These are phyloP conservation scores for Panellus pusillus DNA, from an alignment of 768 basidiomycete genomes.

Conservation along the genomic window DNA sequence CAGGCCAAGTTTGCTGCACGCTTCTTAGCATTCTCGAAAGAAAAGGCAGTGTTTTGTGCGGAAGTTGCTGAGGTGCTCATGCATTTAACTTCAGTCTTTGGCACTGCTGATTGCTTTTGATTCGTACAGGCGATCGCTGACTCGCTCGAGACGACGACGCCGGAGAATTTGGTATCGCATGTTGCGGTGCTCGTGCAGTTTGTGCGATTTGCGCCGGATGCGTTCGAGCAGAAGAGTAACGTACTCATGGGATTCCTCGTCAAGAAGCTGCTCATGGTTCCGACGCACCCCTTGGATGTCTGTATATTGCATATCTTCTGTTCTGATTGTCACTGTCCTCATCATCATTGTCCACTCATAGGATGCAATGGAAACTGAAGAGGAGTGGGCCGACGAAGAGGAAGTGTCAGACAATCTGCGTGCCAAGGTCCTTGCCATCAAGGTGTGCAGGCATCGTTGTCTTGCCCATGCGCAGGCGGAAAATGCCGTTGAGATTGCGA, in stretches of 20 bases:
- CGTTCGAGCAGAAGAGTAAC: slow-evolving; percentile 80
- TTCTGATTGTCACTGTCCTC: not conserved
- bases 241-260: slow-evolving; percentile 70
- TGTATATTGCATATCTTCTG: slow-evolving; percentile 23
- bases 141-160: slow-evolving; percentile 44
- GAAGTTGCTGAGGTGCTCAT: slow-evolving; percentile 64
- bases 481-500: slow-evolving; percentile 63
- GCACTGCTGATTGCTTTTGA: not conserved
- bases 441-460: slow-evolving; percentile 80
- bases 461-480: slow-evolving; percentile 63
- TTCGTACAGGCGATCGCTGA: slow-evolving; percentile 56
- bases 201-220: slow-evolving; percentile 62
- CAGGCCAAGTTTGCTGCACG: slow-evolving; percentile 88
- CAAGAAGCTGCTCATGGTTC: slow-evolving; percentile 67
- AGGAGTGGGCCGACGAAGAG: slow-evolving; percentile 78
- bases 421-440: slow-evolving; percentile 75
- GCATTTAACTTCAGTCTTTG: not conserved
- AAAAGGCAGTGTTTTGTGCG: slow-evolving; percentile 48
- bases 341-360: slow-evolving; percentile 24
- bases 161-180: slow-evolving; percentile 60
- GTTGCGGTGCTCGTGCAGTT: slow-evolving; percentile 75
- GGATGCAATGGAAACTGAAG: slow-evolving; percentile 60
- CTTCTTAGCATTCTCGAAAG: slow-evolving; percentile 59
- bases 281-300: slow-evolving; percentile 47
- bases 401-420: slow-evolving; percentile 56